Evolutionary conservation across 331 rosid genomes (phyloP), one percentile per base, ranked within the genome.

Genomic region (Malus hybrid): DNA sequence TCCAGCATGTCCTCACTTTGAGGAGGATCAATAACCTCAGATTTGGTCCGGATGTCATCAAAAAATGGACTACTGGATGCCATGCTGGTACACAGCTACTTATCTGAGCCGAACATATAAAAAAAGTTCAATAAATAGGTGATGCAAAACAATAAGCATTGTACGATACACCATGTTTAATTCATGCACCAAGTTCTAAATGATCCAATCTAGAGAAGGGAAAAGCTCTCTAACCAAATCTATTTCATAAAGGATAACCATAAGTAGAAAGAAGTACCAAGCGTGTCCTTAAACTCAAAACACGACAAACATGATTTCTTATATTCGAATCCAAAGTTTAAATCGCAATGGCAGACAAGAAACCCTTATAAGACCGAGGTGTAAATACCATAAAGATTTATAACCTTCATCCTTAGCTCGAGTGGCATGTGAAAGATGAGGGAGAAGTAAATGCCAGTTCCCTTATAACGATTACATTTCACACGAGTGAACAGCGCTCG

Each of bases 11-110:
- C 93, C 59, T 93, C 93, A 79, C 60, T 80, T 79, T 85, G 87
- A 77, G 98, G 93, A 83, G 96, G 92, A 80, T 93, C 96, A 67
- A 83, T 78, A 67, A 93, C 93, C 74, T 91, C 96, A 5, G 87
- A 82, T 87, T 89, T 89, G 76, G 73, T 87, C 83, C 88, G 84
- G 77, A 84, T 78, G 50, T 91, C 97, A 63, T 91, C 91, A 75
- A 89, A 91, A 76, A 75, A 87, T 61, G 95, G 85, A 84, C 81
- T 90, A 70, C 84, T 84, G 52, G 88, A 80, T 64, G 97, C 86
- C 97, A 93, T 93, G 77, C 77, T 73, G 69, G 68, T 56, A 60
- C 44, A 46, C 39, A 79, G 78, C 76, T 70, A 19, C 72, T 68
- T 39, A 34, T 78, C 87, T 83, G 75, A 46, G 55, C 46, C 56